phyloP scores from a whole-genome alignment of 495 filamentous ascomycete genomes.

The Friedmanniomyces endolithicus region DNA sequence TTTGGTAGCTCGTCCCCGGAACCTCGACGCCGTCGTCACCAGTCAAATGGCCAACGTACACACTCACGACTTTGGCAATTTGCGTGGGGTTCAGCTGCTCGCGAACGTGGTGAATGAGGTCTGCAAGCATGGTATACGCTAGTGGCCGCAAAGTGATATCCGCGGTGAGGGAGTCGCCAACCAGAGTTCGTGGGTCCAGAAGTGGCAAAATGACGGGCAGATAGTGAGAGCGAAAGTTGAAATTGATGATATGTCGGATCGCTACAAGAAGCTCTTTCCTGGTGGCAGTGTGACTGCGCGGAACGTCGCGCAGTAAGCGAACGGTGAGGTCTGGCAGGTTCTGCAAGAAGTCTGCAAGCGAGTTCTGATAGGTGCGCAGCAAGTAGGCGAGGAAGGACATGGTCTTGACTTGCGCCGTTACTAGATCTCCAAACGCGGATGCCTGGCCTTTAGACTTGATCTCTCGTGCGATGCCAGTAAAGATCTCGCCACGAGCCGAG shows the following conservation, averaged over 20 bases:
- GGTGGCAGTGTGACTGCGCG: slow-evolving; percentile 81
- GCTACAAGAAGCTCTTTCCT: slow-evolving; percentile 92
- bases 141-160: slow-evolving; percentile 93
- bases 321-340: slow-evolving; percentile 84
- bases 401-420: slow-evolving; percentile 96
- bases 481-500: slow-evolving; percentile 57
- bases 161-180: slow-evolving; percentile 90
- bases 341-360: slow-evolving; percentile 79
- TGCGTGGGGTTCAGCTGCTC: slow-evolving; percentile 72
- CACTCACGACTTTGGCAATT: slow-evolving; percentile 87
- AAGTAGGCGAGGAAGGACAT: slow-evolving; percentile 98
- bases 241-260: slow-evolving; percentile 97
- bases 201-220: slow-evolving; percentile 89
- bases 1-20: slow-evolving; percentile 96
- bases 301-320: slow-evolving; percentile 82
- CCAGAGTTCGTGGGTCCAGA: slow-evolving; percentile 80
- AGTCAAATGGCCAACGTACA: slow-evolving; percentile 92
- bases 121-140: slow-evolving; percentile 96
- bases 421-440: slow-evolving; percentile 91
- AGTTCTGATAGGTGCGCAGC: slow-evolving; percentile 72
- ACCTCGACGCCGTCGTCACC: slow-evolving; percentile 54
- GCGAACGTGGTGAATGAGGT: slow-evolving; percentile 93
- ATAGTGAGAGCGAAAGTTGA: slow-evolving; percentile 95
- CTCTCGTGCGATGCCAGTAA: slow-evolving; percentile 84
- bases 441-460: slow-evolving; percentile 64